Evolutionary conservation across 2,329 filamentous ascomycete genomes (phyloP).

Genomic region (Plenodomus lindquistii): DNA sequence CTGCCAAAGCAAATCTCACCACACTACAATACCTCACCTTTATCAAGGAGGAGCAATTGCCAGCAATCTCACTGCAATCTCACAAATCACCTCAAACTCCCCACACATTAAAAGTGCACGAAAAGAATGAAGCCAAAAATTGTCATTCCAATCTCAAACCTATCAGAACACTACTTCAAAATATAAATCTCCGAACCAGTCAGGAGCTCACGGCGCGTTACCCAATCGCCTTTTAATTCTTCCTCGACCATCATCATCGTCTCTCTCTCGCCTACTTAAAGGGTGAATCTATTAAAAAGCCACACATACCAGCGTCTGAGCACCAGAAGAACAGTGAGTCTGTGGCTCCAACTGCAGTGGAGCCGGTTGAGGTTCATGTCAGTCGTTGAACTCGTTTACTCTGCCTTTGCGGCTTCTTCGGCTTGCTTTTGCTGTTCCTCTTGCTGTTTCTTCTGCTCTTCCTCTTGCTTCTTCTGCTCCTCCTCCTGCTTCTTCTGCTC

Average conservation of each 20-base stretch:
- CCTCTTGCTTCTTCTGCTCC: conserved; percentile 2
- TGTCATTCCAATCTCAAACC: no score
- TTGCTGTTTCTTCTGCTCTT: conserved; percentile 2
- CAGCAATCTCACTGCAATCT: no score
- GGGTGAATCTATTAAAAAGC: not conserved
- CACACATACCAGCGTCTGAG: no score
- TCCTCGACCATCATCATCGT: not conserved
- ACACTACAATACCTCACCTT: no score
- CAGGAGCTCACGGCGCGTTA: not conserved
- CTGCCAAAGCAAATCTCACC: no score
- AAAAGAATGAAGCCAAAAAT: not conserved
- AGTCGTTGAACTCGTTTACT: conserved; percentile 1
- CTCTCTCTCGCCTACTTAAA: not conserved
- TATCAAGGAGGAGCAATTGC: no score
- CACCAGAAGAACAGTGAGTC: not conserved
- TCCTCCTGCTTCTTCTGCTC: conserved; percentile 4
- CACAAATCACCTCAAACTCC: no score
- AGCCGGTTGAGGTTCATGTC: not conserved
- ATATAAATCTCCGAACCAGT: not conserved
- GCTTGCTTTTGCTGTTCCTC: not conserved
- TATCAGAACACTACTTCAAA: not conserved
- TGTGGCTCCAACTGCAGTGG: not conserved
- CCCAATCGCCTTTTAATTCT: not conserved
- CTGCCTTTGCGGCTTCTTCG: conserved; percentile 1
- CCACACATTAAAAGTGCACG: no score